Percentiles rank a stretch among this genome's conserved stretches.
These are phyloP conservation scores for Hawksworthiomyces lignivorus DNA, from an alignment of 2,329 filamentous ascomycete species.

Conservation along the genomic window DNA sequence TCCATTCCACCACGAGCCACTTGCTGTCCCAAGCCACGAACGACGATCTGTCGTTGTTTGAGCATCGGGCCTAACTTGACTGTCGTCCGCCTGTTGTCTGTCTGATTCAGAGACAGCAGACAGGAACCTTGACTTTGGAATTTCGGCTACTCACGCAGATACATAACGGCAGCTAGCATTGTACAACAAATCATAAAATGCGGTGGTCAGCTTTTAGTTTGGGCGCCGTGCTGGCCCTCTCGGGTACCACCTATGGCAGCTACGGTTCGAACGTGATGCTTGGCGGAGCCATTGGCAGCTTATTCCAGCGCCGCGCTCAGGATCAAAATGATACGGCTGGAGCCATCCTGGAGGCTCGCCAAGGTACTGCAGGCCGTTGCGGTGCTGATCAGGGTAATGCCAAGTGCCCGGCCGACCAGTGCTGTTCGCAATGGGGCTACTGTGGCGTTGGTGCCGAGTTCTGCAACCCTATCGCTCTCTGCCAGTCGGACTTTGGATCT, in stretches of 20 bases:
- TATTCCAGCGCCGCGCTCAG: neutral
- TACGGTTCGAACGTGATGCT: slow-evolving; percentile 4
- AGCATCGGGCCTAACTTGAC: no score
- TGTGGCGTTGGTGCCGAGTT: slow-evolving; percentile 14
- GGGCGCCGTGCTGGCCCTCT: slow-evolving; percentile 5
- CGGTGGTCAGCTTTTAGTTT: slow-evolving; percentile 4
- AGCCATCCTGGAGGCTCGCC: neutral
- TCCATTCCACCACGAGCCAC: no score
- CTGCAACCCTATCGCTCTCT: slow-evolving; percentile 11
- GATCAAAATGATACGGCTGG: neutral
- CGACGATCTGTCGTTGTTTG: no score
- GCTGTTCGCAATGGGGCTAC: slow-evolving; percentile 17
- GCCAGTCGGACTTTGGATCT: slow-evolving; percentile 13
- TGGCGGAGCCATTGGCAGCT: neutral
- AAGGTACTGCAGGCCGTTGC: slow-evolving; percentile 6
- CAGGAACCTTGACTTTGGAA: no score
- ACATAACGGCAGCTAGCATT: no score
- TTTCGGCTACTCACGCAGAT: no score
- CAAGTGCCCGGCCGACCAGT: slow-evolving; percentile 14
- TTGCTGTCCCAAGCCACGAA: no score
- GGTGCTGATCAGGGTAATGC: slow-evolving; percentile 10
- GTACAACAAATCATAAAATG: no score
- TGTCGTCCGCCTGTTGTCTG: neutral
- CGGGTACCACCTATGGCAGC: slow-evolving; percentile 4
- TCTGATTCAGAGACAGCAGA: neutral